Conservation (phyloP, 805 yeast species). For the Candida chauliodis region DNA sequence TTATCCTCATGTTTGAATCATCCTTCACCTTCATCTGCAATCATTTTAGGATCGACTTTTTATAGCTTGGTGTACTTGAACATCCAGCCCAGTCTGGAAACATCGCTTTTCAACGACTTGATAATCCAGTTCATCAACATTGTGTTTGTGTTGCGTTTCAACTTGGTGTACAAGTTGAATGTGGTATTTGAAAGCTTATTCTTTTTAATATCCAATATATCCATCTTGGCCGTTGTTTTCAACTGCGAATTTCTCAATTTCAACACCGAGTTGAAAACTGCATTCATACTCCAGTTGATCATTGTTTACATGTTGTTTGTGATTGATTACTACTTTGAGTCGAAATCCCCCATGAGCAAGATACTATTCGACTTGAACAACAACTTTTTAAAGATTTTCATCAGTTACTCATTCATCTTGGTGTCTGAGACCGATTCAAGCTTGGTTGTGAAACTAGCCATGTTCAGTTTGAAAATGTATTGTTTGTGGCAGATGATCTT, state of each 20-base stretch:
- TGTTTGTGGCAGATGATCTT: conserved; percentile 30
- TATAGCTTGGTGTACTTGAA: not conserved
- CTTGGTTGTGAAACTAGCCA: conserved; percentile 17
- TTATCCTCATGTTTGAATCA: not conserved
- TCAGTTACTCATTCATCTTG: conserved; percentile 3
- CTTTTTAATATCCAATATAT: not conserved
- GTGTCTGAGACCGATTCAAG: conserved; percentile 4
- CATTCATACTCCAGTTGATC: conserved; percentile 1
- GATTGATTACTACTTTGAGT: not conserved
- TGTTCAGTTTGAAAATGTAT: conserved; percentile 27
- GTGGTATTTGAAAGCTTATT: not conserved
- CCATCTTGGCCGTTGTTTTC: not conserved
- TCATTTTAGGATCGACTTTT: not conserved
- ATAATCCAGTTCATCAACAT: conserved; percentile 1
- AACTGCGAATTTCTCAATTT: not conserved
- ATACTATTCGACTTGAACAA: conserved; percentile 3
- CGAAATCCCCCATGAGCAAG: not conserved
- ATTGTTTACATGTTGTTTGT: conserved; percentile 1
- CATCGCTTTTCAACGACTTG: not conserved
- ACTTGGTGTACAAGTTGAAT: not conserved
- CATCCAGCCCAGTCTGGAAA: not conserved
- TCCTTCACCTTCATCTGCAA: conserved; percentile 1
- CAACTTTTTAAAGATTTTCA: conserved; percentile 5
- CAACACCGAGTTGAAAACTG: not conserved
- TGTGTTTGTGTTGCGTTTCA: conserved; percentile 2